These are phyloP conservation scores for Pholiota microspora DNA, from an alignment of 768 basidiomycete genomes.

Conservation along the genomic window DNA sequence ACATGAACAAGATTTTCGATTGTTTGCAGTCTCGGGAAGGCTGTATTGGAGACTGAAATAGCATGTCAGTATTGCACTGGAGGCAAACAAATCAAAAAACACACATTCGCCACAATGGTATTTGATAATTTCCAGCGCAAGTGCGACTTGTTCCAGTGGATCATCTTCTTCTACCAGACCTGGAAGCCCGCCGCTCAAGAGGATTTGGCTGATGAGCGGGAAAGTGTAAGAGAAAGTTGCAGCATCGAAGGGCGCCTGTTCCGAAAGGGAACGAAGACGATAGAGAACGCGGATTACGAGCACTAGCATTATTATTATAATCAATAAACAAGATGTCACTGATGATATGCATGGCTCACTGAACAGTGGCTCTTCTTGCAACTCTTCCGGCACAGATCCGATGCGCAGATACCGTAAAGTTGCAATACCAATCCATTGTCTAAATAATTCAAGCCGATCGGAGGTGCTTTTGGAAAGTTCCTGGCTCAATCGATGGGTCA, in stretches of 20 bases:
- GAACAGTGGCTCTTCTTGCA: conserved; percentile 68
- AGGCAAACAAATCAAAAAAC: conserved; percentile 21
- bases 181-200: conserved; percentile 66
- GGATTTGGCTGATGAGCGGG: conserved; percentile 70
- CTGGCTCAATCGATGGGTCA: conserved; percentile 32
- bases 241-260: conserved; percentile 79
- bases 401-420: conserved; percentile 73
- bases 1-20: conserved; percentile 70
- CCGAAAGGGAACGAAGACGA: conserved; percentile 75
- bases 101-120: conserved; percentile 74
- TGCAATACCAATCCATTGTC: conserved; percentile 79
- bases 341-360: conserved; percentile 34
- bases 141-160: conserved; percentile 72
- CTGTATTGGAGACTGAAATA: conserved; percentile 56
- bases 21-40: conserved; percentile 73
- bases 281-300: conserved; percentile 85
- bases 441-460: conserved; percentile 64
- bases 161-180: conserved; percentile 64
- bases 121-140: conserved; percentile 67
- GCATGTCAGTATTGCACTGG: background rate
- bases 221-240: conserved; percentile 83
- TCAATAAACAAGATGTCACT: background rate
- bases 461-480: conserved; percentile 71
- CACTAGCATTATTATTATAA: conserved; percentile 36
- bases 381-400: conserved; percentile 65